Evolutionary conservation across 345 rosid species (phyloP).

Genomic region (Eucalyptus sp.): DNA sequence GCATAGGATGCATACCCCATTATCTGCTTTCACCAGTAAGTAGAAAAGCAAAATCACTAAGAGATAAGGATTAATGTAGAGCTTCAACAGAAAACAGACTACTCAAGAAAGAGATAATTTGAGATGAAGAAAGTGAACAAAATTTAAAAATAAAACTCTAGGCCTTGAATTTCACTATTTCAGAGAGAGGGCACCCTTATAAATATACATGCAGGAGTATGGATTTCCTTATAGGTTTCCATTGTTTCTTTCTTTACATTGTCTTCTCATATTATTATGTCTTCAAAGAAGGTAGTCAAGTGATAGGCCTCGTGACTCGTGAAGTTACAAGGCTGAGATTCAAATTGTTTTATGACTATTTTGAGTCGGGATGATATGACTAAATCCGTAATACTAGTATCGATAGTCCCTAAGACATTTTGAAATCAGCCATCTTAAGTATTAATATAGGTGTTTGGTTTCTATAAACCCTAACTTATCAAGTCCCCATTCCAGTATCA

Average conservation of each 20-base stretch:
- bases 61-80: neutral
- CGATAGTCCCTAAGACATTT: neutral
- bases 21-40: conserved; percentile 25
- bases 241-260: neutral
- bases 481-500: neutral
- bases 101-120: neutral
- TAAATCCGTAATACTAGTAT: neutral
- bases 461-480: neutral
- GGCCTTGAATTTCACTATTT: neutral
- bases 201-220: neutral
- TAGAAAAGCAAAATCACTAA: neutral
- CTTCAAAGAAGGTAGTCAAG: neutral
- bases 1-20: conserved; percentile 68
- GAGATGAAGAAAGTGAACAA: neutral
- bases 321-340: neutral
- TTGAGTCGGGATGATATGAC: neutral
- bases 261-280: neutral
- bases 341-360: neutral
- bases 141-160: neutral
- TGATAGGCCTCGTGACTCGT: neutral
- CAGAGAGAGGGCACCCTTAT: neutral
- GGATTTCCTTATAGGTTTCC: neutral
- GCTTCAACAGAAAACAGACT: neutral
- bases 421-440: neutral
- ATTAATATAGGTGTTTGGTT: neutral